Base-by-base conservation (phyloP, 2,329 filamentous ascomycete genomes). In the Fusarium vanettenii region DNA sequence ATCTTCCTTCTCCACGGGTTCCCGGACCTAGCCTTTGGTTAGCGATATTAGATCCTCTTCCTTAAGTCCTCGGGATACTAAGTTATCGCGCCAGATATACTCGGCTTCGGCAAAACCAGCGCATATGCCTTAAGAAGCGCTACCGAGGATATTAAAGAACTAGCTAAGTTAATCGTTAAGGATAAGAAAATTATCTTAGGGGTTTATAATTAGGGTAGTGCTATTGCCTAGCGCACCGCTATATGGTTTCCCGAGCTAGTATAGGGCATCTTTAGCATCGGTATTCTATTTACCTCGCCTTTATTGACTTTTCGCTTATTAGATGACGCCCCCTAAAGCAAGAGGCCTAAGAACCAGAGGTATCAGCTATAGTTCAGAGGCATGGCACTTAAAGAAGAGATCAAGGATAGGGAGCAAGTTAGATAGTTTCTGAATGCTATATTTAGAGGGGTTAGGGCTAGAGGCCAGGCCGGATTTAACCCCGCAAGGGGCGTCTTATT, bases 151-250 rank as follows among this genome's bases (percentile, higher is more conserved):
- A 89, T 97, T 69, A 92, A 90, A 16, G 89, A 89, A 62, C 87
- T 97, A 22, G 90, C 92, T 5, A 85, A 85, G 63, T 87, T 91
- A 66, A 81, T 80, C 27, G 74, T 80, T 59, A 56, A 85, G 82
- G 22, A 84, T 82, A 50, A 80, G 79, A 35, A 6, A 6, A 91
- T 96, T 77, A 91, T 97, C 57, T 86, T 97, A 6, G 93, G 94
- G 45, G 94, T 94, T 9, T 94, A 97, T 83, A 94, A 97, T 83
- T 97, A 94, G 93, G 94, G 94, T 80, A 94, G 92, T 74, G 86
- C 87, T 4, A 86, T 94, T 9, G 91, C 92, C 60, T 95, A 92
- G 85, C 90, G 93, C 60, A 85, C 92, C 60, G 90, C 92, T 7
- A 88, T 92, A 64, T 93, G 90, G 86, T 87, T 94, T 78, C 93